Base-by-base conservation (phyloP, 768 basidiomycete genomes). In the Lepiota brunneoincarnata region DNA sequence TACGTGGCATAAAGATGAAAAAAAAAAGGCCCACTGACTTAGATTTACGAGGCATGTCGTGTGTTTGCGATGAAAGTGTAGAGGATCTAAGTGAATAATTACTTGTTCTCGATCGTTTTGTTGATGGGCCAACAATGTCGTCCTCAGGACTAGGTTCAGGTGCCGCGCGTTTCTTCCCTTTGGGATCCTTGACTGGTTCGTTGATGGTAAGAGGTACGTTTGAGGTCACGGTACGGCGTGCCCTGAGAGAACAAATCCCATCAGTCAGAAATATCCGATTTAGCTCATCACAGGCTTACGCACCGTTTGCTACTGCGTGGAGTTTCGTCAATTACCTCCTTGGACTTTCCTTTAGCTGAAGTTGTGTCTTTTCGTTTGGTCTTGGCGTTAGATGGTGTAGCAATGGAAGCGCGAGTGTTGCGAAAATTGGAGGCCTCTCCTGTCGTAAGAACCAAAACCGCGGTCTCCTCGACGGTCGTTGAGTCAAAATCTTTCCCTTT, bases 141-240 rank as follows among this genome's bases (percentile, higher is more conserved):
- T 91, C 88, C 67, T 87, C 84, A 70, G 88, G 87, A 40, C 83
- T 82, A 23, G 53, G 45, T 72, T 92, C 89, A 44, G 87, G 86
- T 28, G 78, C 82, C 36, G 91, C 93, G 63, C 91, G 88, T 75
- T 95, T 96, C 84, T 97, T 97, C 55, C 93, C 94, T 72, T 95
- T 95, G 60, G 71, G 70, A 72, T 92, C 90, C 64, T 78, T 79
- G 2, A 73, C 61, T 45, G 86, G 82, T 77, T 93, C 91, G 84
- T 84, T 86, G 71, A 91, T 92, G 54, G 81, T 73, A 72, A 80
- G 69, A 61, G 78, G 66, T 59, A 74, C 45, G 63, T 74, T 62
- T 58, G 72, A 59, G 57, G 74, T 58, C 49, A 66, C 51, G 45
- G 81, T 79, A 64, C 83, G 82, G 64, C 86, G 83, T 62, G 80